A percentile compares a stretch with the other conserved stretches of the same genome.
Evolutionary conservation across 495 filamentous ascomycete species (phyloP).

Genomic region (Xylaria acuta): DNA sequence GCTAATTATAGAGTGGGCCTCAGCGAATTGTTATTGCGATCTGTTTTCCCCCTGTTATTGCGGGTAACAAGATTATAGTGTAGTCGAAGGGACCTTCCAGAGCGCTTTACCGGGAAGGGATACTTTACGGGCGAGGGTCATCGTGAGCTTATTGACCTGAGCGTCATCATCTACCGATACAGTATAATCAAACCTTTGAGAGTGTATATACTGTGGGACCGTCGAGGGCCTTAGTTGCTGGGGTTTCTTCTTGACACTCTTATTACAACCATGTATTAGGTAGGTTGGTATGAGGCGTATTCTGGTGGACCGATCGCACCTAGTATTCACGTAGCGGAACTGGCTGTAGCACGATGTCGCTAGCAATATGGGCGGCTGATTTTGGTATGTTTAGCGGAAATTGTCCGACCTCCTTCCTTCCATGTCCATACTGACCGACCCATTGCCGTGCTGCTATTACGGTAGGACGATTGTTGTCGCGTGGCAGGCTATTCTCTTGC

Average conservation of each 20-base stretch:
- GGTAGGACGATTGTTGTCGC: constrained; percentile 5
- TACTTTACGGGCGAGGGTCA: not conserved
- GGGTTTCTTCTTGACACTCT: not conserved
- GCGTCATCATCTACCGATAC: constrained; percentile 6
- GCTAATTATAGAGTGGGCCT: constrained; percentile 27
- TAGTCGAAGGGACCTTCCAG: constrained; percentile 5
- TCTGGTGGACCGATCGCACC: constrained; percentile 4
- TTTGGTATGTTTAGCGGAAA: constrained; percentile 12
- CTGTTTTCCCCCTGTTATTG: constrained; percentile 1
- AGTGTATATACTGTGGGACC: not conserved
- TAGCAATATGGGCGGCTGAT: constrained; percentile 11
- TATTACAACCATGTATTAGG: not conserved
- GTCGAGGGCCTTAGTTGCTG: not conserved
- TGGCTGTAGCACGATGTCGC: not conserved
- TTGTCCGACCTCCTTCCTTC: not conserved
- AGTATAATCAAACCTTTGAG: not conserved
- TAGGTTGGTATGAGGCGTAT: not conserved
- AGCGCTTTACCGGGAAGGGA: not conserved
- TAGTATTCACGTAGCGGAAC: not conserved
- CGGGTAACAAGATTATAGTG: constrained; percentile 13
- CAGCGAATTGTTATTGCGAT: constrained; percentile 17
- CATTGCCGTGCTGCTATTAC: not conserved
- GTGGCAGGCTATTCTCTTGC: constrained; percentile 23
- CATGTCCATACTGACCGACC: constrained; percentile 8
- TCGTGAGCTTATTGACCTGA: constrained; percentile 8